Evolutionary conservation across 768 basidiomycete species (phyloP).

Genomic region (Termitomyces sp.): DNA sequence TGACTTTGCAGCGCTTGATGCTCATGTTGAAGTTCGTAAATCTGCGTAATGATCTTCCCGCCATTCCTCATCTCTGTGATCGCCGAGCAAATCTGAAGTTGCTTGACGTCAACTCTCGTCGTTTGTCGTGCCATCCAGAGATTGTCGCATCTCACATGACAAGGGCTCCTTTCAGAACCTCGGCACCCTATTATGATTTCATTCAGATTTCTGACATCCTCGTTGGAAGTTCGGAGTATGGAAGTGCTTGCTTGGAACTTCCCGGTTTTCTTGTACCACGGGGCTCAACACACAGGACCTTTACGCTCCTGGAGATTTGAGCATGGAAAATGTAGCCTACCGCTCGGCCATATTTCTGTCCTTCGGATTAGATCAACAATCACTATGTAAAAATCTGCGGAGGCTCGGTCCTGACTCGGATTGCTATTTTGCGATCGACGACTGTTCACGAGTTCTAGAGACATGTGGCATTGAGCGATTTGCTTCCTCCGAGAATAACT

Average conservation of each 20-base stretch:
- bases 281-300: not conserved
- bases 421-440: not conserved
- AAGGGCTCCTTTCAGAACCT: conserved; percentile 1
- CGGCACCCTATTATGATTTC: conserved; percentile 6
- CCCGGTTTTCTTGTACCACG: conserved; percentile 5
- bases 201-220: conserved; percentile 4
- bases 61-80: conserved; percentile 11
- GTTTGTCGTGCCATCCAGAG: conserved; percentile 16
- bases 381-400: not conserved
- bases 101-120: conserved; percentile 16
- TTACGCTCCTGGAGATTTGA: conserved; percentile 1
- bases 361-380: not conserved
- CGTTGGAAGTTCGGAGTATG: not conserved
- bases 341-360: not conserved
- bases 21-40: conserved; percentile 4
- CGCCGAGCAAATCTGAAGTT: conserved; percentile 6
- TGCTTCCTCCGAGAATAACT: not conserved
- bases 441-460: not conserved
- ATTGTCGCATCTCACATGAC: conserved; percentile 2
- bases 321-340: conserved; percentile 9
- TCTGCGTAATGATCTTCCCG: conserved; percentile 14
- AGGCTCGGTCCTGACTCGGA: no score
- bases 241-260: conserved; percentile 2
- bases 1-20: conserved; percentile 12
- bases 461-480: not conserved